Evolutionary conservation across 192 early-diverging fungal species (phyloP).

Genomic region (Coemansia sp.): DNA sequence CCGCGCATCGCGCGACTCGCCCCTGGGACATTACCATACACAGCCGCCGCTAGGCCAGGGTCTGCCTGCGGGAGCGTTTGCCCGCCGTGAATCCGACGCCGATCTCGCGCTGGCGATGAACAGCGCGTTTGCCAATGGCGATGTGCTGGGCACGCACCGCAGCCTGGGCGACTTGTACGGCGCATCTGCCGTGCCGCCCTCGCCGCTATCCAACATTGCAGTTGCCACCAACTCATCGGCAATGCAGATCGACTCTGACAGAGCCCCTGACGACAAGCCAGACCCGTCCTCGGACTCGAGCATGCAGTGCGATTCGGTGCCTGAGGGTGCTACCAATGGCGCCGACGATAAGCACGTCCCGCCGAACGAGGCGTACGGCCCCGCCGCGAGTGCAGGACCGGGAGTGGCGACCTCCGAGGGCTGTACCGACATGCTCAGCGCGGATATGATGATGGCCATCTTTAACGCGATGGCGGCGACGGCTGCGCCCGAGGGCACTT

Average conservation of each 20-base stretch:
- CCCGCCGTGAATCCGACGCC: constrained; percentile 41
- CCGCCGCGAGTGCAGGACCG: neutral
- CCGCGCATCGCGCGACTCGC: constrained; percentile 36
- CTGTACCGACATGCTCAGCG: constrained; percentile 7
- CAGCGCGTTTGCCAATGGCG: constrained; percentile 37
- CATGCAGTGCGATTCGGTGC: neutral
- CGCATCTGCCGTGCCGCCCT: constrained; percentile 21
- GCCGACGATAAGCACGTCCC: neutral
- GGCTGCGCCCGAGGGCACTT: constrained; percentile 1
- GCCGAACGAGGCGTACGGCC: constrained; percentile 13
- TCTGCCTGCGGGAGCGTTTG: constrained; percentile 6
- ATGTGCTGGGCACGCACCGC: constrained; percentile 33
- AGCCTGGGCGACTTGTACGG: constrained; percentile 30
- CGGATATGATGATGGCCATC: constrained; percentile 34
- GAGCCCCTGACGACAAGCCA: neutral
- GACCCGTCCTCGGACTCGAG: too few relatives aligned
- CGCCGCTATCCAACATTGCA: constrained; percentile 34
- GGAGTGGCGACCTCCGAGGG: neutral
- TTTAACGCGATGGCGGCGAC: constrained; percentile 36
- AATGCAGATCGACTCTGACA: constrained; percentile 7
- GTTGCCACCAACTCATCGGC: constrained; percentile 11
- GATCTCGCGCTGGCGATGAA: constrained; percentile 50
- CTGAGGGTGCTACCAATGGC: neutral
- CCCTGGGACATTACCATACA: constrained; percentile 5
- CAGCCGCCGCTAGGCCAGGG: constrained; percentile 3